Percentiles rank a stretch among this genome's conserved stretches.
Evolutionary conservation across 192 early-diverging fungal species (phyloP).

Genomic region (Coemansia javaensis): DNA sequence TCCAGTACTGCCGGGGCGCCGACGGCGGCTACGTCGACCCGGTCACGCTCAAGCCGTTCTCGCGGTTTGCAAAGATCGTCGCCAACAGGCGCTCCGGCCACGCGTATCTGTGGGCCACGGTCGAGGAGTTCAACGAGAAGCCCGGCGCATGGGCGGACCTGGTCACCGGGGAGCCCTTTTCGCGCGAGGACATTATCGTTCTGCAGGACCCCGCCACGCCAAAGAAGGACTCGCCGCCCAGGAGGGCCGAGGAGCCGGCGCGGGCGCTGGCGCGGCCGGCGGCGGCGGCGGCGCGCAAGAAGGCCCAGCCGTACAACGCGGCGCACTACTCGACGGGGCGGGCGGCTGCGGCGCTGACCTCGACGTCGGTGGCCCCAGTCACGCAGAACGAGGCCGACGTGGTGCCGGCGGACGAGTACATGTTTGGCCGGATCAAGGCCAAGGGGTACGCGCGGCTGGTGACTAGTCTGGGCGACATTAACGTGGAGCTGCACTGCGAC

Average conservation of each 20-base stretch:
- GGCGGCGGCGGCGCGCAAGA: slow-evolving; percentile 29
- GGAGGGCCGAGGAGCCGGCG: slow-evolving; percentile 4
- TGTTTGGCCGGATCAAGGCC: slow-evolving; percentile 77
- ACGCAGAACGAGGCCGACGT: slow-evolving; percentile 66
- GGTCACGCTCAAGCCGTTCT: slow-evolving; percentile 85
- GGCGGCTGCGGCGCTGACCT: slow-evolving; percentile 80
- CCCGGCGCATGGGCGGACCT: slow-evolving; percentile 82
- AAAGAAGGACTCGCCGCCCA: slow-evolving; percentile 20
- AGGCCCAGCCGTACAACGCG: slow-evolving; percentile 64
- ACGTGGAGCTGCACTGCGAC: slow-evolving; percentile 29
- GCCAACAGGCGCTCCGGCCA: slow-evolving; percentile 81
- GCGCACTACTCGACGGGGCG: slow-evolving; percentile 78
- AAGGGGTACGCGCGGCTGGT: slow-evolving; percentile 73
- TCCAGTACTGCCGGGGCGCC: slow-evolving; percentile 80
- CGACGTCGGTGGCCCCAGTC: slow-evolving; percentile 69
- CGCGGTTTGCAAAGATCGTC: slow-evolving; percentile 78
- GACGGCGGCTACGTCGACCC: slow-evolving; percentile 83
- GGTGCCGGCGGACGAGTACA: slow-evolving; percentile 80
- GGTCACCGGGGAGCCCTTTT: slow-evolving; percentile 82
- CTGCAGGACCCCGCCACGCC: slow-evolving; percentile 58
- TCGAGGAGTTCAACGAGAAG: slow-evolving; percentile 83
- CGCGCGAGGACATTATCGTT: slow-evolving; percentile 80
- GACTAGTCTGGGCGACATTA: slow-evolving; percentile 62
- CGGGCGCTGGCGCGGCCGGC: slow-evolving; percentile 4
- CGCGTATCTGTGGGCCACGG: slow-evolving; percentile 79